Percentiles rank a stretch among this genome's conserved stretches.
Conservation (phyloP, 495 filamentous ascomycete genomes). For the Filosporella fistucella region DNA sequence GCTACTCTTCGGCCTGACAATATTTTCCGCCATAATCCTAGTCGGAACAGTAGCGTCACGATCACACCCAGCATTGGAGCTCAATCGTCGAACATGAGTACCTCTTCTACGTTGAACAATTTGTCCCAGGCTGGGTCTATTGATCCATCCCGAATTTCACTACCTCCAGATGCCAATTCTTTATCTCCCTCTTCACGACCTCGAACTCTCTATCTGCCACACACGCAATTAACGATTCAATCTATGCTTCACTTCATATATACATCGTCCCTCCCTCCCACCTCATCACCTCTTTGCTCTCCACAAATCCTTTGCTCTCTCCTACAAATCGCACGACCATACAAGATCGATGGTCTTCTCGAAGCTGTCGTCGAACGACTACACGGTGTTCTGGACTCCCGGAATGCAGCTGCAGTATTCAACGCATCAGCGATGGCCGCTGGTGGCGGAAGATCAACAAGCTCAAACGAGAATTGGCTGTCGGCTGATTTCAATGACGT, state of each 20-base stretch:
- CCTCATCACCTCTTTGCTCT: conserved; percentile 74
- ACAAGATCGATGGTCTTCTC: conserved; percentile 85
- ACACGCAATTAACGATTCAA: conserved; percentile 82
- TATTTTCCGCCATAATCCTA: conserved; percentile 28
- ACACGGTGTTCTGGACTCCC: conserved; percentile 82
- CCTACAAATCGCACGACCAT: conserved; percentile 88
- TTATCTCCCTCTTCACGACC: conserved; percentile 70
- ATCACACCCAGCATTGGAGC: conserved; percentile 70
- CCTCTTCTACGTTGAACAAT: conserved; percentile 49
- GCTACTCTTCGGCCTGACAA: conserved; percentile 22
- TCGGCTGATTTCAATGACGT: conserved; percentile 12
- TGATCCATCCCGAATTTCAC: conserved; percentile 36
- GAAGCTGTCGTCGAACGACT: conserved; percentile 90
- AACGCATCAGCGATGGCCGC: conserved; percentile 98
- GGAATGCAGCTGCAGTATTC: conserved; percentile 95
- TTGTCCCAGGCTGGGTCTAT: conserved; percentile 18
- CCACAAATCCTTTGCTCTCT: conserved; percentile 95
- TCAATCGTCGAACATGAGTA: conserved; percentile 43
- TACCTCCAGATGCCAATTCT: conserved; percentile 35
- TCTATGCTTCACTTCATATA: conserved; percentile 90
- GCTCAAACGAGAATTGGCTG: conserved; percentile 20
- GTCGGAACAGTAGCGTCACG: conserved; percentile 77
- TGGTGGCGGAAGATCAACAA: conserved; percentile 66
- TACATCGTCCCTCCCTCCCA: conserved; percentile 77
- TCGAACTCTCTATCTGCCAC: conserved; percentile 85